phyloP scores from a whole-genome alignment of 1,284 basidiomycete species.

The Neotropicomus parvogracilis region DNA sequence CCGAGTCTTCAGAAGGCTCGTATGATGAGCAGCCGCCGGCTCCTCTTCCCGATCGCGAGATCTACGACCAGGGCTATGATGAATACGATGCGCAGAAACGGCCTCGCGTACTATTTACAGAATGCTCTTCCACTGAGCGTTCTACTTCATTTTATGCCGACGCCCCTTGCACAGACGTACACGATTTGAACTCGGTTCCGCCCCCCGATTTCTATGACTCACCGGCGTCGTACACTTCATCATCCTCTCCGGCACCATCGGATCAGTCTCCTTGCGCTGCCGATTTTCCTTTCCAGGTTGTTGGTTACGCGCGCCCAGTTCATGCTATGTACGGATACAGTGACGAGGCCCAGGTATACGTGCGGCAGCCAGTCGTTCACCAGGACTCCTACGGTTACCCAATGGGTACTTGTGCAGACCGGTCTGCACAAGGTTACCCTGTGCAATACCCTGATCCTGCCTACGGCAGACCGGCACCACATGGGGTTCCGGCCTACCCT shows the following conservation, averaged over 20 bases:
- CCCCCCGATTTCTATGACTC: constrained; percentile 22
- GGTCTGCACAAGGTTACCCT: constrained; percentile 14
- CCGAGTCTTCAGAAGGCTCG: constrained; percentile 10
- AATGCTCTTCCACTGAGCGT: constrained; percentile 6
- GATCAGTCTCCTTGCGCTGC: constrained; percentile 23
- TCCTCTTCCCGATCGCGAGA: constrained; percentile 9
- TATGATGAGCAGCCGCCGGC: constrained; percentile 13
- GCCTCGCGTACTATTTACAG: constrained; percentile 14
- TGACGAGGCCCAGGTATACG: constrained; percentile 4
- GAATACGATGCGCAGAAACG: constrained; percentile 17
- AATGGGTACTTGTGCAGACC: constrained; percentile 14
- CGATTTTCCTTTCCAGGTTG: constrained; percentile 9
- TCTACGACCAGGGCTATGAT: constrained; percentile 6
- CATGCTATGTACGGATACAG: constrained; percentile 10
- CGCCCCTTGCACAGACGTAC: constrained; percentile 17
- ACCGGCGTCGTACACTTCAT: constrained; percentile 19
- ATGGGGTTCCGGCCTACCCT: constrained; percentile 14
- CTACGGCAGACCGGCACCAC: constrained; percentile 11
- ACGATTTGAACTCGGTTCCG: constrained; percentile 11
- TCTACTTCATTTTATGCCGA: constrained; percentile 9
- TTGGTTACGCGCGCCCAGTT: constrained; percentile 2
- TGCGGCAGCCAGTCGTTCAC: constrained; percentile 6
- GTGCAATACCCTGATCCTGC: constrained; percentile 9
- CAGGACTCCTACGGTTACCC: constrained; percentile 16
- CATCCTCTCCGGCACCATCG: constrained; percentile 23